These are phyloP conservation scores for Populus ilicifolia DNA, from an alignment of 345 rosid genomes.

Conservation along the genomic window DNA sequence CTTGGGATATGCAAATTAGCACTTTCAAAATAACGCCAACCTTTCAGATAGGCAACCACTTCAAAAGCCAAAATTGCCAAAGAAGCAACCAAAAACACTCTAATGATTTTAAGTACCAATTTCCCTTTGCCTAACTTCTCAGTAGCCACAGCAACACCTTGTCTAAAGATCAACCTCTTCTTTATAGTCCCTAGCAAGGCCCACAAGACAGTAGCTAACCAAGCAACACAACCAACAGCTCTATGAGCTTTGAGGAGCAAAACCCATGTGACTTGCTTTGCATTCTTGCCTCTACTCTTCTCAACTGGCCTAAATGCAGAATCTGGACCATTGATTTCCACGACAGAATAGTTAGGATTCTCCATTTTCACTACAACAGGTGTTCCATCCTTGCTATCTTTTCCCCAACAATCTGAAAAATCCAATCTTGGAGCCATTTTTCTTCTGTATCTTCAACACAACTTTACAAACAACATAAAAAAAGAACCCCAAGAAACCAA, in stretches of 20 bases:
- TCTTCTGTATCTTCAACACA: background rate
- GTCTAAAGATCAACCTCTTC: conserved; percentile 58
- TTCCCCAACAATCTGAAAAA: conserved; percentile 69
- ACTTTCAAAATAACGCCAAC: conserved; percentile 71
- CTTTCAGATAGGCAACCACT: conserved; percentile 63
- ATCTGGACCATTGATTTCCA: conserved; percentile 86
- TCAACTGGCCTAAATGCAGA: conserved; percentile 78
- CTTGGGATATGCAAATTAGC: conserved; percentile 58
- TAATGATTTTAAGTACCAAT: conserved; percentile 52
- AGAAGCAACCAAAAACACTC: conserved; percentile 47
- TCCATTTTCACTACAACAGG: conserved; percentile 91
- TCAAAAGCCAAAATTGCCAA: conserved; percentile 56
- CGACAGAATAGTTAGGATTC: conserved; percentile 73
- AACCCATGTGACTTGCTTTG: conserved; percentile 89
- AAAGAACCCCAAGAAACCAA: conserved; percentile 7
- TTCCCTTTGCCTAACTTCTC: conserved; percentile 65
- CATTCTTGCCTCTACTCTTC: conserved; percentile 78
- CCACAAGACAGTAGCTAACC: conserved; percentile 72
- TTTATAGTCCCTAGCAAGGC: conserved; percentile 72
- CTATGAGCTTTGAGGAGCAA: conserved; percentile 85
- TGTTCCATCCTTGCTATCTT: conserved; percentile 59
- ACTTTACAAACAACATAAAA: background rate
- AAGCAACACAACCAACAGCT: conserved; percentile 79
- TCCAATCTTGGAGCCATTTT: conserved; percentile 67
- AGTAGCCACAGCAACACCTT: conserved; percentile 49